These are phyloP conservation scores for Amanita muscaria DNA, from an alignment of 768 basidiomycete species.

Conservation along the genomic window DNA sequence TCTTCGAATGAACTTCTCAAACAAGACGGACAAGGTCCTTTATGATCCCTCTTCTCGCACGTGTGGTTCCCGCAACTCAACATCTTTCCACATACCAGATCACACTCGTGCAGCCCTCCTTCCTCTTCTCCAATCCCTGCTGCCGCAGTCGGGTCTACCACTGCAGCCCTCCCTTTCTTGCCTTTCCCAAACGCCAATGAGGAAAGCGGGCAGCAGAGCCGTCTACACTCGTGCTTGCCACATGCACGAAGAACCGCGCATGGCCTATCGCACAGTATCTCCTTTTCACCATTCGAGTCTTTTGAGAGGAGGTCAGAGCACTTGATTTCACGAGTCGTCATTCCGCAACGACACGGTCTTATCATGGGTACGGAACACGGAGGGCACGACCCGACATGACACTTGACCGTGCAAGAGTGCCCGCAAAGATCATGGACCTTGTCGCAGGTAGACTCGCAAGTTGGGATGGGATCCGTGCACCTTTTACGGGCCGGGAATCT, in stretches of 20 bases:
- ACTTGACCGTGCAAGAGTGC: conserved; percentile 61
- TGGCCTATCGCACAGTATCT: conserved; percentile 71
- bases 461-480: conserved; percentile 76
- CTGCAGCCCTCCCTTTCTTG: conserved; percentile 40
- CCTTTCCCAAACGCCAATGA: conserved; percentile 42
- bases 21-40: conserved; percentile 74
- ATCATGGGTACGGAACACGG: conserved; percentile 66
- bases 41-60: conserved; percentile 79
- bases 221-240: conserved; percentile 77
- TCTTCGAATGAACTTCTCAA: conserved; percentile 89
- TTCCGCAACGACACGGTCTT: conserved; percentile 82
- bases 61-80: conserved; percentile 70
- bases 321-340: conserved; percentile 42
- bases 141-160: conserved; percentile 13
- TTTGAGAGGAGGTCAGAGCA: conserved; percentile 40
- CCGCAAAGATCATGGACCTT: conserved; percentile 57
- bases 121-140: conserved; percentile 43
- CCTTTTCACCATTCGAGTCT: conserved; percentile 29
- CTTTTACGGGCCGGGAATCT: conserved; percentile 34
- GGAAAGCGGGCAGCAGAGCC: conserved; percentile 86
- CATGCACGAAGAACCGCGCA: conserved; percentile 77
- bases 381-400: conserved; percentile 75
- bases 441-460: conserved; percentile 61
- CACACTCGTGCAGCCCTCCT: conserved; percentile 76
- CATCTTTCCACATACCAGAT: conserved; percentile 66